Evolutionary conservation across 306 rosid species (phyloP).

Genomic region (Gleditsia sinensis): DNA sequence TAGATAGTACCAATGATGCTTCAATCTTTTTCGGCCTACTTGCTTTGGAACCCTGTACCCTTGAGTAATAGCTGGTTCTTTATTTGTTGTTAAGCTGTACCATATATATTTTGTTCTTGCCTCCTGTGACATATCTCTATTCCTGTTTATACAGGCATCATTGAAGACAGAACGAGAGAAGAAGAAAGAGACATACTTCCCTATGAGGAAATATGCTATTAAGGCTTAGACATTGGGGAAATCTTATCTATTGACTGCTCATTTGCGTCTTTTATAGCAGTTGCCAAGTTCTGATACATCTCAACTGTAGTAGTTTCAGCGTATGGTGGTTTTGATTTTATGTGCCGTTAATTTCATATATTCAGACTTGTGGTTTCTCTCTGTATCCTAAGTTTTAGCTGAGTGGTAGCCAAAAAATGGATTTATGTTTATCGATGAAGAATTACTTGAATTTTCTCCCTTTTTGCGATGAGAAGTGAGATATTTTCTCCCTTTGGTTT

Average conservation of each 20-base stretch:
- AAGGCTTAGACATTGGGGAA: conserved; percentile 55
- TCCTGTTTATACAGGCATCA: conserved; percentile 52
- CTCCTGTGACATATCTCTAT: background rate
- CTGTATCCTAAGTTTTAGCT: background rate
- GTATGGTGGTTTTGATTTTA: background rate
- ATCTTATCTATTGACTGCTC: background rate
- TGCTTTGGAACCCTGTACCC: background rate
- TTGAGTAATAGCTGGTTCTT: background rate
- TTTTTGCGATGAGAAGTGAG: too few species aligned
- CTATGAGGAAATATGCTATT: conserved; percentile 85
- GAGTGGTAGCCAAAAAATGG: background rate
- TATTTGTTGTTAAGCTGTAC: background rate
- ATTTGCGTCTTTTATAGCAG: background rate
- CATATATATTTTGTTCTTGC: background rate
- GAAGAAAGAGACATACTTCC: conserved; percentile 73
- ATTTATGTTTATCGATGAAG: background rate
- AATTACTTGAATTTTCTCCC: background rate
- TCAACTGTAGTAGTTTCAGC: conserved; percentile 18
- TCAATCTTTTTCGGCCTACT: background rate
- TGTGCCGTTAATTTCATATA: background rate
- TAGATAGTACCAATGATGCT: too few species aligned
- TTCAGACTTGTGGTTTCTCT: background rate
- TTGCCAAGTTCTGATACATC: conserved; percentile 38
- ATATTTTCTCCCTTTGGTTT: too few species aligned
- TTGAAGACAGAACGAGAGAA: conserved; percentile 76